Evolutionary conservation across 139 green algal genomes (phyloP), one percentile per base, ranked within the genome.

Genomic region (Edaphochlamys debaryana): DNA sequence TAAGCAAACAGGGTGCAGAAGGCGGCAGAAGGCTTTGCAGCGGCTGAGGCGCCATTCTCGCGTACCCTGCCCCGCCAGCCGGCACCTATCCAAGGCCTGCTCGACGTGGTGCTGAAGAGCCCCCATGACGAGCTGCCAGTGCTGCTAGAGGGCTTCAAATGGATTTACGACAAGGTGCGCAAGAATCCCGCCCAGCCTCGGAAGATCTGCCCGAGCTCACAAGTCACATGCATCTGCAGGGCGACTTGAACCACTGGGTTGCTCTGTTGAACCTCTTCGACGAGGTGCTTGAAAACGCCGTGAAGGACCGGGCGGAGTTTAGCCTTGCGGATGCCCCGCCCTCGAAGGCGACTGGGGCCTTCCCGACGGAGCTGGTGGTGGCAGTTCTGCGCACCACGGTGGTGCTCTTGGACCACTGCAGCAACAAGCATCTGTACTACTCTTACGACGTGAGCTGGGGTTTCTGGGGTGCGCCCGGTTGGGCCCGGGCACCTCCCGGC

Each of bases 161-260:
- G 94, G 94, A 88, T 79, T 4, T 96, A 90, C 72, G 94, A 96
- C 58, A 96, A 96, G 93, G 94, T 94, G 25, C 48, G 79, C 45
- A 13, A 54, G 13, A 54, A 54, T 54, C 11, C 45, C 13, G 45
- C 45, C 11, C 45, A n/a, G n/a, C n/a, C n/a, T n/a, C n/a, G n/a
- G 45, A 22, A 54, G 45, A 54, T 54, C 45, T 54, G 45, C 45
- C 45, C 45, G 11, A 22, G 45, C 45, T 54, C 45, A 13, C 45
- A 54, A 22, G 13, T 54, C 13, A 54, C 30, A 6, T 41, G 50
- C 52, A 15, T 45, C 38, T 70, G 70, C 92, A 99, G 96, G 95
- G 96, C 29, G 96, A 98, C 52, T 91, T 98, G 38, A 87, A 94
- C 70, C 95, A 98, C 67, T 99, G 96, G 96, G 86, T 96, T 3